Conservation (phyloP, 257 asterid species). For the Marsdenia floribunda region DNA sequence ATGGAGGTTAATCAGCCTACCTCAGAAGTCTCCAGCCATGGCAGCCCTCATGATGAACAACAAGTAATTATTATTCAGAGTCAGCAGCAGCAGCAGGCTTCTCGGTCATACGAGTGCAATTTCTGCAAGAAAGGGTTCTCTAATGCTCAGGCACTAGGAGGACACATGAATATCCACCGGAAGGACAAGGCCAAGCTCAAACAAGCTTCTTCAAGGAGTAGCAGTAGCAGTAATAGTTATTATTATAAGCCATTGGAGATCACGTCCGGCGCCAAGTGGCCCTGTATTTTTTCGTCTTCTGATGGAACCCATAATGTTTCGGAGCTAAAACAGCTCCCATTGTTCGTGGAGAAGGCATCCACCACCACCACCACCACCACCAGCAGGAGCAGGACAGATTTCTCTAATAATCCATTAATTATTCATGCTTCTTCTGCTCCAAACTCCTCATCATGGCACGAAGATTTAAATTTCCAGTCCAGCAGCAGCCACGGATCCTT, state of each 20-base stretch:
- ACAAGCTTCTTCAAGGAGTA: neutral
- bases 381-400: neutral
- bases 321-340: constrained; percentile 4
- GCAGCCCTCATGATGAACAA: neutral
- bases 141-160: constrained; percentile 20
- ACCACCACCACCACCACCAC: neutral
- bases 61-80: neutral
- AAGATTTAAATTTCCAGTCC: neutral
- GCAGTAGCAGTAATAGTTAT: too few relatives aligned
- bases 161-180: constrained; percentile 22
- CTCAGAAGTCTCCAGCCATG: neutral
- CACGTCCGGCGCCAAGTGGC: neutral
- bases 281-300: neutral
- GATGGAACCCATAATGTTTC: neutral
- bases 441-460: neutral
- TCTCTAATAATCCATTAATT: neutral
- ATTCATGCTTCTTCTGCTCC: neutral
- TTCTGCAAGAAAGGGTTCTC: constrained; percentile 17
- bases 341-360: neutral
- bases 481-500: neutral
- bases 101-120: constrained; percentile 17
- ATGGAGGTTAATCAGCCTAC: neutral
- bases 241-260: neutral
- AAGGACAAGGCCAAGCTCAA: constrained; percentile 22
- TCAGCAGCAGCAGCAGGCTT: neutral